phyloP scores from a whole-genome alignment of 169 alveolate genomes.

The Plasmodium ovale region DNA sequence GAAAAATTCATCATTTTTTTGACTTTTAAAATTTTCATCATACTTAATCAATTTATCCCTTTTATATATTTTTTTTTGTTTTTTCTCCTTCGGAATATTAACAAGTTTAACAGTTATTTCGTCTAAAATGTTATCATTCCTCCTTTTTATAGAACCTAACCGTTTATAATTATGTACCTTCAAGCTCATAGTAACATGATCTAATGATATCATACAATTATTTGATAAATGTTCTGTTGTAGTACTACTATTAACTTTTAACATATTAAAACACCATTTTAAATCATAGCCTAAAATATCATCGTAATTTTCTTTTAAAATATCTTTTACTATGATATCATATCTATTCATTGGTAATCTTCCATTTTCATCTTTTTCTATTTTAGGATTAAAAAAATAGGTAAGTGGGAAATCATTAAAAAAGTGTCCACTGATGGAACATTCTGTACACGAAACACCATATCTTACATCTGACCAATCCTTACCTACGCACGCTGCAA shows the following conservation, averaged over 20 bases:
- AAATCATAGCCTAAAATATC: conserved; percentile 59
- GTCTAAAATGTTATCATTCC: conserved; percentile 34
- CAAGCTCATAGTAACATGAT: conserved; percentile 74
- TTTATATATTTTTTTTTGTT: conserved; percentile 34
- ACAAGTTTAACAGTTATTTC: conserved; percentile 60
- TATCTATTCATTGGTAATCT: conserved; percentile 69
- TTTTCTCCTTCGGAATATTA: conserved; percentile 40
- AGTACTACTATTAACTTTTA: conserved; percentile 66
- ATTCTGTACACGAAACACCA: conserved; percentile 90
- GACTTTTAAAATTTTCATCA: conserved; percentile 19
- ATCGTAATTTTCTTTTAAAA: conserved; percentile 66
- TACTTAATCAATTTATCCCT: conserved; percentile 5
- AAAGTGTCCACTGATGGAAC: conserved; percentile 92
- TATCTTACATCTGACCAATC: conserved; percentile 78
- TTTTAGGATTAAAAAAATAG: conserved; percentile 83
- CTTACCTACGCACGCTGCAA: conserved; percentile 82
- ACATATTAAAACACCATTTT: conserved; percentile 74
- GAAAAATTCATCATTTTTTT: conserved; percentile 47
- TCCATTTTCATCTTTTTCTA: conserved; percentile 64
- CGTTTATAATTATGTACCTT: conserved; percentile 60
- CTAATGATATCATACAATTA: conserved; percentile 67
- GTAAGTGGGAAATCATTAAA: conserved; percentile 90
- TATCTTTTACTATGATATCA: conserved; percentile 67
- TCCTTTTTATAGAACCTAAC: conserved; percentile 17
- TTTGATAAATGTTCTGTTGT: conserved; percentile 41